These are phyloP conservation scores for Gyromitra esculenta DNA, from an alignment of 2,329 filamentous ascomycete genomes.

Conservation along the genomic window DNA sequence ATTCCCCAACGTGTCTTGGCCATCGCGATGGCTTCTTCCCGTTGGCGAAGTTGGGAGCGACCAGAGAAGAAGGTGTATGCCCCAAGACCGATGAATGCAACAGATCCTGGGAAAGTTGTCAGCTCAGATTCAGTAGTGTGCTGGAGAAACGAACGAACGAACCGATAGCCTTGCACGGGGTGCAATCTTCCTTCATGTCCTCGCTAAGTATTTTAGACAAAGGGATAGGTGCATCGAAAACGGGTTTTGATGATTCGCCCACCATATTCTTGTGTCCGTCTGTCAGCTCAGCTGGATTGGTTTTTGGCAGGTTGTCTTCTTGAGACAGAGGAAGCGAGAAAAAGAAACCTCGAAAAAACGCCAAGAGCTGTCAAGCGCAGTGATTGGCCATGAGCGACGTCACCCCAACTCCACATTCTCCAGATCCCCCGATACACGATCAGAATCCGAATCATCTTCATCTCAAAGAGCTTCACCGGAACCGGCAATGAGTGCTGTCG, in stretches of 20 bases:
- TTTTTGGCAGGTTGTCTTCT: neutral
- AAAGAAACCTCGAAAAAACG: constrained; percentile 10
- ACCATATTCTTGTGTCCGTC: constrained; percentile 11
- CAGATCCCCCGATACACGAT: constrained; percentile 29
- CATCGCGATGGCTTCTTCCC: constrained; percentile 59
- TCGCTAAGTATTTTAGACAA: constrained; percentile 38
- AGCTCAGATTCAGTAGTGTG: constrained; percentile 5
- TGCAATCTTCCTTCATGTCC: constrained; percentile 66
- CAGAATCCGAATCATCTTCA: constrained; percentile 16
- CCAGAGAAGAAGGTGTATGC: constrained; percentile 81
- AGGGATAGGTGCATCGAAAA: constrained; percentile 34
- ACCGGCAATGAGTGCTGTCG: constrained; percentile 81
- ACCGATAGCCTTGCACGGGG: constrained; percentile 77
- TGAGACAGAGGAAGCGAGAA: constrained; percentile 11
- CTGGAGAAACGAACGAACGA: constrained; percentile 58
- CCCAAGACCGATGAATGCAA: constrained; percentile 78
- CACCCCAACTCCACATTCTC: constrained; percentile 25
- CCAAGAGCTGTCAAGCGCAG: constrained; percentile 20
- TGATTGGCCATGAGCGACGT: constrained; percentile 35
- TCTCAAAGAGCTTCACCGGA: constrained; percentile 18
- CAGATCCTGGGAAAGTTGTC: constrained; percentile 68
- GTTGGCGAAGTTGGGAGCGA: constrained; percentile 74
- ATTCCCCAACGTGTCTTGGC: constrained; percentile 50
- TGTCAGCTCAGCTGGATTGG: neutral
- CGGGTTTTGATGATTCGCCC: constrained; percentile 22